A percentile compares a stretch with the other conserved stretches of the same genome.
Evolutionary conservation across 2,329 filamentous ascomycete genomes (phyloP).

Genomic region (Monosporascus cannonballus): DNA sequence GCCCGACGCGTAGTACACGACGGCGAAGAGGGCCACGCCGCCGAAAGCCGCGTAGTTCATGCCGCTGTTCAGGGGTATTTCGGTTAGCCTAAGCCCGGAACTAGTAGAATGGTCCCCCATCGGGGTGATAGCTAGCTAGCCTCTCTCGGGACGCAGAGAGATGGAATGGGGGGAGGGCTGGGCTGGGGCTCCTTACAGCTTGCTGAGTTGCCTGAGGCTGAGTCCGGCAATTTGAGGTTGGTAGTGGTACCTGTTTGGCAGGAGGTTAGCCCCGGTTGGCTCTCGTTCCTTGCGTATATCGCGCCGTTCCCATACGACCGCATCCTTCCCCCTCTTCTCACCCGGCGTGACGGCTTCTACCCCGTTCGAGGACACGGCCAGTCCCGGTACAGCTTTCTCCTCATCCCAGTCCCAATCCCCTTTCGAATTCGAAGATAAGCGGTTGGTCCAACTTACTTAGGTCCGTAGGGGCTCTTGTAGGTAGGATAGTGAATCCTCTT

Average conservation of each 20-base stretch:
- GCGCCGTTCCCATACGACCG: background rate
- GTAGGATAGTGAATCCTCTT: slow-evolving; percentile 33
- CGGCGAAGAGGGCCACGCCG: slow-evolving; percentile 49
- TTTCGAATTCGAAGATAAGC: too few species aligned
- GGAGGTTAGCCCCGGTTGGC: background rate
- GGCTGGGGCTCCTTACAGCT: slow-evolving; percentile 43
- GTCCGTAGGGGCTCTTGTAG: slow-evolving; percentile 60
- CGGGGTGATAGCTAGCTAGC: background rate
- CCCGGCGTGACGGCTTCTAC: too few species aligned
- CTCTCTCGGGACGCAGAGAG: background rate
- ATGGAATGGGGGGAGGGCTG: background rate
- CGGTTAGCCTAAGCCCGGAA: background rate
- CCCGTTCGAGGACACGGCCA: too few species aligned
- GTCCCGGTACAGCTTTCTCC: too few species aligned
- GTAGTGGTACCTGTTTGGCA: slow-evolving; percentile 47
- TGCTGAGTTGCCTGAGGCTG: slow-evolving; percentile 39
- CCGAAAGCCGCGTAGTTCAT: slow-evolving; percentile 49
- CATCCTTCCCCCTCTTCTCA: background rate
- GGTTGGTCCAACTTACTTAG: slow-evolving; percentile 46
- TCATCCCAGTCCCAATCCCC: too few species aligned
- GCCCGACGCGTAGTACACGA: slow-evolving; percentile 56
- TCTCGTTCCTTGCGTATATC: too few species aligned
- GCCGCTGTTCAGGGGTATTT: slow-evolving; percentile 32
- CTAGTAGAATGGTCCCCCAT: too few species aligned
- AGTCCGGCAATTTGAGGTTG: slow-evolving; percentile 50